Percentiles rank a stretch among this genome's conserved stretches.
Conservation (phyloP, 2,329 filamentous ascomycete genomes). For the Mycocentrospora acerina region DNA sequence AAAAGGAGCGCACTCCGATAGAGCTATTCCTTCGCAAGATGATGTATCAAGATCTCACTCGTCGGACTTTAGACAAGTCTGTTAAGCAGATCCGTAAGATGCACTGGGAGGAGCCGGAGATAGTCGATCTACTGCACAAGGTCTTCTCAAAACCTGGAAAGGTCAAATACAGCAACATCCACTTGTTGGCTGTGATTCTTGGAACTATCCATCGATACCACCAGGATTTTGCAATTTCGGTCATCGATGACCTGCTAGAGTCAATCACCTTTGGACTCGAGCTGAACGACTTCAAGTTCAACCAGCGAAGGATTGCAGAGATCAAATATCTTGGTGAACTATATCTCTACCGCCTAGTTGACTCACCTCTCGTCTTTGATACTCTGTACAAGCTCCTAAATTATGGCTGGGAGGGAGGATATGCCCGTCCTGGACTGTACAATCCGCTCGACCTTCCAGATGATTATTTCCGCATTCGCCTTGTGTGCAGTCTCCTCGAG, state of each 20-base stretch:
- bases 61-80: slow-evolving; percentile 89
- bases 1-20: slow-evolving; percentile 92
- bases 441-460: slow-evolving; percentile 84
- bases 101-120: slow-evolving; percentile 94
- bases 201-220: slow-evolving; percentile 90
- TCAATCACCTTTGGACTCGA: slow-evolving; percentile 85
- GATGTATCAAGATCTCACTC: slow-evolving; percentile 90
- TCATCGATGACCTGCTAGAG: slow-evolving; percentile 90
- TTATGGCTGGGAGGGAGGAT: slow-evolving; percentile 82
- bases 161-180: slow-evolving; percentile 96
- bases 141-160: slow-evolving; percentile 96
- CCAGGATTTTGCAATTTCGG: slow-evolving; percentile 82
- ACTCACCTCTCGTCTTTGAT: slow-evolving; percentile 94
- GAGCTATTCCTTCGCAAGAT: slow-evolving; percentile 92
- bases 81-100: slow-evolving; percentile 92
- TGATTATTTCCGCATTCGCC: slow-evolving; percentile 92
- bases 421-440: slow-evolving; percentile 73
- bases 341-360: slow-evolving; percentile 96
- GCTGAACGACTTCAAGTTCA: slow-evolving; percentile 96
- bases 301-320: slow-evolving; percentile 90
- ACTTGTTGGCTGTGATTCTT: slow-evolving; percentile 85
- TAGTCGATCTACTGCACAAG: slow-evolving; percentile 78
- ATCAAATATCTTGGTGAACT: slow-evolving; percentile 95
- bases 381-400: slow-evolving; percentile 92
- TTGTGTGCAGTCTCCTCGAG: slow-evolving; percentile 86